Percentiles rank a stretch among this genome's conserved stretches.
Conservation (phyloP, 164 flowering plant species). For the Brasenia schreberi region DNA sequence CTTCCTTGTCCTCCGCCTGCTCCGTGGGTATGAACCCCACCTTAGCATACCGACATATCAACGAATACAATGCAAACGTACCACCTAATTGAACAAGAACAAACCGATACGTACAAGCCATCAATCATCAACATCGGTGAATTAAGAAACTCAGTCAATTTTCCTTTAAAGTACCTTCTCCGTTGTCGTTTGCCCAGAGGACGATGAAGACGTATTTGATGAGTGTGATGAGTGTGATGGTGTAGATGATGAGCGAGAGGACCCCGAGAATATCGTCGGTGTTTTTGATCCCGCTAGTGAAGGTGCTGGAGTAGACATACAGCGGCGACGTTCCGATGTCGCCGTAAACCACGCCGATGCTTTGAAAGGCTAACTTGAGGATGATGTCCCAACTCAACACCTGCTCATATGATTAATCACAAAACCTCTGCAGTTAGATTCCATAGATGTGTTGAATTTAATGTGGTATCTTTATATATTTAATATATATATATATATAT, state of each 20-base stretch:
- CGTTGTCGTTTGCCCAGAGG: constrained; percentile 63
- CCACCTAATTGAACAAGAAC: constrained; percentile 10
- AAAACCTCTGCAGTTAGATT: no score
- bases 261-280: constrained; percentile 59
- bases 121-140: no score
- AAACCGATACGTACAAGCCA: no score
- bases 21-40: constrained; percentile 20
- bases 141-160: not conserved
- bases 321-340: constrained; percentile 83
- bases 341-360: constrained; percentile 69
- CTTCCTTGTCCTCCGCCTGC: constrained; percentile 16
- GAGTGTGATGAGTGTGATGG: constrained; percentile 53
- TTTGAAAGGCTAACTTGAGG: constrained; percentile 54
- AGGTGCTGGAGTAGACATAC: constrained; percentile 57
- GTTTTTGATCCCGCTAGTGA: constrained; percentile 35
- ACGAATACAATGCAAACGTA: constrained; percentile 20
- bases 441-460: no score
- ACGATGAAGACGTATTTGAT: constrained; percentile 69
- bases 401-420: constrained; percentile 3
- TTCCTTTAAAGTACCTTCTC: constrained; percentile 38
- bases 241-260: constrained; percentile 54
- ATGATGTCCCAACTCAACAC: constrained; percentile 29
- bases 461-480: no score
- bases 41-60: constrained; percentile 20
- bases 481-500: no score